Base-by-base conservation (phyloP, 2,329 filamentous ascomycete species). In the Fusarium piperis region DNA sequence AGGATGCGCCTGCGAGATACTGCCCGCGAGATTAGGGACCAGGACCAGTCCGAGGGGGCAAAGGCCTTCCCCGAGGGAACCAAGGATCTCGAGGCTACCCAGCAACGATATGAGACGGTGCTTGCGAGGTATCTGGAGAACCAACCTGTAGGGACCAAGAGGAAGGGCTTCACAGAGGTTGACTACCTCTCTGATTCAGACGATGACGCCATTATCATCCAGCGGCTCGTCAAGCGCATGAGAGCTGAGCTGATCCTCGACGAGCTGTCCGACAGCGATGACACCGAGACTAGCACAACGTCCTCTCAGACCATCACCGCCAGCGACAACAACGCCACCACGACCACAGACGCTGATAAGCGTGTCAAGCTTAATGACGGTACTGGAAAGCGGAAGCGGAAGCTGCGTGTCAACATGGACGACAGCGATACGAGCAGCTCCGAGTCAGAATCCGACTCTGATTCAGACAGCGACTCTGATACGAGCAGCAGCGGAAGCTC, bases 1-100 rank as follows among this genome's bases (percentile, higher is more conserved):
- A 90, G 94, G 61, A 88, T 90, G 62, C 86, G 94, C 62, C 82
- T 97, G 68, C 86, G 86, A 39, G 87, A 93, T 75, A 85, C 88
- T 62, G 93, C 93, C 26, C 84, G 89, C 65, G 87, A 90, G 58
- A 82, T 91, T 56, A 85, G 90, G 72, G 83, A 86, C 61, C 85
- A 86, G 73, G 87, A 91, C 74, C 85, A 88, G 77, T 84, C 87
- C 59, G 81, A 83, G 48, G 85, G 85, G 28, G 75, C 79, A 26
- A 80, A 79, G 32, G 87, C 78, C 6, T 90, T 90, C 76, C 81
- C 87, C 9, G 83, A 84, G 39, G 82, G 85, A 36, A 86, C 84
- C 70, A 82, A 85, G 67, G 81, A 85, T 65, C 79, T 83, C 69
- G 83, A 87, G 70, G 83, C 82, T 73, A 87, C 85, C 74, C 83